These are phyloP conservation scores for Xylaria sp. DNA, from an alignment of 2,329 filamentous ascomycete species.

Conservation along the genomic window DNA sequence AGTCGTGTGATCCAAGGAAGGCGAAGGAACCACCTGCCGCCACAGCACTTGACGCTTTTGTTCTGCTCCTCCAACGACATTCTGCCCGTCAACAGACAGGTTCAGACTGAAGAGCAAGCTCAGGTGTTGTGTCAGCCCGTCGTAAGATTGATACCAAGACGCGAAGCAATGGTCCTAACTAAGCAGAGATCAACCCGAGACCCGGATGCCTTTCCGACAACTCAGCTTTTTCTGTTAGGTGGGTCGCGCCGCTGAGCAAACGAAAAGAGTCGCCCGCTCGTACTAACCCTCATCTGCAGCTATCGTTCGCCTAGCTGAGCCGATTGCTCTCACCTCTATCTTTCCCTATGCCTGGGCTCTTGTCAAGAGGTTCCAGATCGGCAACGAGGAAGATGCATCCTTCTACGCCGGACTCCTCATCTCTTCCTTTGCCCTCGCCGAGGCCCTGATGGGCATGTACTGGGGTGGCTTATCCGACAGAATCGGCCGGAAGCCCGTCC, in stretches of 20 bases:
- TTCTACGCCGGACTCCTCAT: slow-evolving; percentile 89
- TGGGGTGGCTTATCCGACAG: slow-evolving; percentile 85
- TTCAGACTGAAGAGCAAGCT: slow-evolving; percentile 19
- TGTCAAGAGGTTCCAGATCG: slow-evolving; percentile 75
- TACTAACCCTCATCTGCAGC: slow-evolving; percentile 52
- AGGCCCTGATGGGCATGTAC: slow-evolving; percentile 82
- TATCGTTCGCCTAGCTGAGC: slow-evolving; percentile 89
- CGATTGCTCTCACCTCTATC: slow-evolving; percentile 89
- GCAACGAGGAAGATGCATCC: slow-evolving; percentile 73
- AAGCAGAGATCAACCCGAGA: slow-evolving; percentile 57
- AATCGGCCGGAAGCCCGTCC: slow-evolving; percentile 81
- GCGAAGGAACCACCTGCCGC: slow-evolving; percentile 22
- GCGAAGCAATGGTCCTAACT: slow-evolving; percentile 55
- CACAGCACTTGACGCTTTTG: slow-evolving; percentile 27
- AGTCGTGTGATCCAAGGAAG: slow-evolving; percentile 8
- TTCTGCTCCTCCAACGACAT: slow-evolving; percentile 17
- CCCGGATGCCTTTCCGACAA: slow-evolving; percentile 75
- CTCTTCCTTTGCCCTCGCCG: slow-evolving; percentile 80
- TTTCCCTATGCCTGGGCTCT: slow-evolving; percentile 90
- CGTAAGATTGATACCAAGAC: slow-evolving; percentile 48
- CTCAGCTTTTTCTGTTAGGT: slow-evolving; percentile 86
- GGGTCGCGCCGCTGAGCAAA: slow-evolving; percentile 38
- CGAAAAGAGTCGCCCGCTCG: not conserved
- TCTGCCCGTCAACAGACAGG: slow-evolving; percentile 6
- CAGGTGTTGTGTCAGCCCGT: slow-evolving; percentile 45